Evolutionary conservation across 257 asterid species (phyloP).

Genomic region (Coffea canephora): DNA sequence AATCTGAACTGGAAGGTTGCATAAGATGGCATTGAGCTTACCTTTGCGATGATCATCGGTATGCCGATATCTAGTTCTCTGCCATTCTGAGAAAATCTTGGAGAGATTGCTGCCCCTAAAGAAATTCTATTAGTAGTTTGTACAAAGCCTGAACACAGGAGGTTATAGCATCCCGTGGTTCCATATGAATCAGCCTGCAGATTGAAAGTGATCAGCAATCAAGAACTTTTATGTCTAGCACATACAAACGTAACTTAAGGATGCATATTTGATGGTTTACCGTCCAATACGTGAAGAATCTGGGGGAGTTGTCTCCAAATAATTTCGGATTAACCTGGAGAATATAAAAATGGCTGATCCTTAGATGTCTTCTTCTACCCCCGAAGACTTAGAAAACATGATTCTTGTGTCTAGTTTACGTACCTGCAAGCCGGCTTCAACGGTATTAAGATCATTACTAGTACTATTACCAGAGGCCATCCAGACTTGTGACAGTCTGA

Average conservation of each 20-base stretch:
- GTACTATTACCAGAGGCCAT: constrained; percentile 71
- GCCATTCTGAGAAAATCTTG: constrained; percentile 58
- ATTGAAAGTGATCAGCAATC: neutral
- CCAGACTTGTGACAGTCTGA: constrained; percentile 91
- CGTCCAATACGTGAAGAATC: constrained; percentile 94
- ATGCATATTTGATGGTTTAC: constrained; percentile 37
- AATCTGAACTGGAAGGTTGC: neutral
- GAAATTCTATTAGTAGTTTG: constrained; percentile 86
- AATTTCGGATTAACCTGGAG: constrained; percentile 80
- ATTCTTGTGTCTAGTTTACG: neutral
- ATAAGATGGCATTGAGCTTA: constrained; percentile 2
- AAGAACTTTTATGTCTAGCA: neutral
- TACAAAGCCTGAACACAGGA: constrained; percentile 82
- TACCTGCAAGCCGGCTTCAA: constrained; percentile 99
- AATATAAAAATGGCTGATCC: constrained; percentile 2
- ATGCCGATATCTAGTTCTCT: constrained; percentile 76
- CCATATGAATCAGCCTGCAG: constrained; percentile 84
- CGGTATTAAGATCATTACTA: constrained; percentile 90
- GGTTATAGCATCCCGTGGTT: constrained; percentile 95
- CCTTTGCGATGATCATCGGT: constrained; percentile 83
- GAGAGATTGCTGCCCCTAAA: constrained; percentile 96
- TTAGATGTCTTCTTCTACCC: neutral
- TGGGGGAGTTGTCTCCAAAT: constrained; percentile 83
- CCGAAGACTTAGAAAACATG: neutral
- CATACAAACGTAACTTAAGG: neutral